Evolutionary conservation across 192 early-diverging fungal genomes (phyloP).

Genomic region (Neocallimastix lanati): DNA sequence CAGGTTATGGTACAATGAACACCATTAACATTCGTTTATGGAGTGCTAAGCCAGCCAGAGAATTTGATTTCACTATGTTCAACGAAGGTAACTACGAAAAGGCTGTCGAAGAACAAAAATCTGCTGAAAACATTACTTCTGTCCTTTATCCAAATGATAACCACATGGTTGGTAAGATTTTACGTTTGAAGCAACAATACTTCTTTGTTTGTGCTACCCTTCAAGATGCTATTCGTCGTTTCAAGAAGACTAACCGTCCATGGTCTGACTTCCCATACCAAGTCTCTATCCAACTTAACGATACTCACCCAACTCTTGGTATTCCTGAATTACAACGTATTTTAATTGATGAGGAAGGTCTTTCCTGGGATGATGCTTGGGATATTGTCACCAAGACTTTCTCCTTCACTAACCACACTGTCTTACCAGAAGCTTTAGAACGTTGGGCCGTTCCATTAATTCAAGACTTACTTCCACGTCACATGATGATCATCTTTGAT

Average conservation of each 20-base stretch:
- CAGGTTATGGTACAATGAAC: constrained; percentile 80
- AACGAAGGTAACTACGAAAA: constrained; percentile 84
- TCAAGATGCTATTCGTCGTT: constrained; percentile 63
- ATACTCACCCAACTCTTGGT: constrained; percentile 88
- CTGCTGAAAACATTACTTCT: constrained; percentile 83
- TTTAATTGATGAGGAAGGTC: constrained; percentile 74
- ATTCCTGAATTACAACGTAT: constrained; percentile 86
- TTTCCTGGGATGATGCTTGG: constrained; percentile 93
- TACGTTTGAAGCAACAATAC: constrained; percentile 95
- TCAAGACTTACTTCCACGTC: constrained; percentile 78
- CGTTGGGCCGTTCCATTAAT: constrained; percentile 92
- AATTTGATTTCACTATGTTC: constrained; percentile 23
- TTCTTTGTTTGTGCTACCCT: constrained; percentile 90
- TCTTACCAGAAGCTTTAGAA: constrained; percentile 95
- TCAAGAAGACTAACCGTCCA: constrained; percentile 68
- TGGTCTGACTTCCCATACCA: constrained; percentile 81
- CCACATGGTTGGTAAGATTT: constrained; percentile 87
- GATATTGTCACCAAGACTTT: constrained; percentile 64
- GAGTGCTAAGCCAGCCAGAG: constrained; percentile 63
- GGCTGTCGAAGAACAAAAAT: constrained; percentile 76
- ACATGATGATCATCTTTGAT: constrained; percentile 98
- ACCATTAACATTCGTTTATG: constrained; percentile 95
- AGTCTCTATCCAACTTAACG: constrained; percentile 95
- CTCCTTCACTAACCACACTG: constrained; percentile 98
- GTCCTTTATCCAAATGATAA: constrained; percentile 98